Conservation (phyloP, 2,329 filamentous ascomycete genomes). For the Hypoxylon sp. region DNA sequence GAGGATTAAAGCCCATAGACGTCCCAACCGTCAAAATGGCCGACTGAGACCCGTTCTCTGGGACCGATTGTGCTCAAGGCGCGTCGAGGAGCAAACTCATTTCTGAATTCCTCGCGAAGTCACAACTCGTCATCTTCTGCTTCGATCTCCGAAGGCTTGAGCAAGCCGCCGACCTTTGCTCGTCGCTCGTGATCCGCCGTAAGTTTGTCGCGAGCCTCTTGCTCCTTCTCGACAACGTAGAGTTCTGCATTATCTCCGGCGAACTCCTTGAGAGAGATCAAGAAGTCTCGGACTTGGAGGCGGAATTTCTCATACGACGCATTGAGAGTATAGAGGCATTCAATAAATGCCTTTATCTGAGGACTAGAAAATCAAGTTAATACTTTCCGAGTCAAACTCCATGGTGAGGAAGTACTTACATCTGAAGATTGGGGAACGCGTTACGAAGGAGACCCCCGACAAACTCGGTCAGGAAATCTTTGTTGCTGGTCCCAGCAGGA, state of each 20-base stretch:
- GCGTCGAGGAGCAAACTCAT: slow-evolving; percentile 65
- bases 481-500: slow-evolving; percentile 84
- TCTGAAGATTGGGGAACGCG: slow-evolving; percentile 92
- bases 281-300: slow-evolving; percentile 92
- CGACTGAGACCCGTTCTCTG: slow-evolving; percentile 30
- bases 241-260: slow-evolving; percentile 94
- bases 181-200: slow-evolving; percentile 90
- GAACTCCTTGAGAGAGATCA: slow-evolving; percentile 97
- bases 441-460: slow-evolving; percentile 86
- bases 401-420: slow-evolving; percentile 67
- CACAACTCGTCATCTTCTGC: slow-evolving; percentile 88
- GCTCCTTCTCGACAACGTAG: slow-evolving; percentile 93
- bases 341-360: slow-evolving; percentile 91
- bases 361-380: slow-evolving; percentile 65
- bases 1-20: slow-evolving; percentile 54
- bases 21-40: slow-evolving; percentile 51
- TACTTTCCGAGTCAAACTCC: slow-evolving; percentile 22
- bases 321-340: slow-evolving; percentile 88
- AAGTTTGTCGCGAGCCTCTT: slow-evolving; percentile 86
- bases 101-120: slow-evolving; percentile 78
- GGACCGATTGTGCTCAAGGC: slow-evolving; percentile 47
- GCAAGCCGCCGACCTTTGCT: slow-evolving; percentile 92
- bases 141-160: slow-evolving; percentile 97
- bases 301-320: slow-evolving; percentile 95
- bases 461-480: slow-evolving; percentile 89